Evolutionary conservation across 2,329 filamentous ascomycete species (phyloP), one percentile per base, ranked within the genome.

Genomic region (Aspergillus brasiliensis): DNA sequence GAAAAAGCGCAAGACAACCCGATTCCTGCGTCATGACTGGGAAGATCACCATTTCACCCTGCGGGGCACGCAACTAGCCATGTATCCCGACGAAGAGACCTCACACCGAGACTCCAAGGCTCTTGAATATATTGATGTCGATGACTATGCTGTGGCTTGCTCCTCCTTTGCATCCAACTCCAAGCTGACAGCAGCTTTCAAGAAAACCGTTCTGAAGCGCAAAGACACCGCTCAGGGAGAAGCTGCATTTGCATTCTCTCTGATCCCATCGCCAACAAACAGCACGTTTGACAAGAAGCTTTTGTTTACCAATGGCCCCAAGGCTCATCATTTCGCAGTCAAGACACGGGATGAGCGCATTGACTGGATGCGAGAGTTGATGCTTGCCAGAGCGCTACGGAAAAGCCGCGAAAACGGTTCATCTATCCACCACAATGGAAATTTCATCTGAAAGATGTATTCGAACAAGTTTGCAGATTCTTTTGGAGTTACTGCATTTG

Each of bases 291-390:
- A 78, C 73, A 67, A 66, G 15, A 73, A 70, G 46, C 31, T 65
- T 44, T 51, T 75, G 49, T 75, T 79, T 63, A 51, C 63, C 8
- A 69, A 85, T 15, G 87, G 84, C 10, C 87, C 86, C 69, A 97
- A 97, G 83, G 90, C 91, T 47, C 94, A 98, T 72, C 92, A 98
- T 74, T 98, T 98, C 74, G 91, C 94, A 0, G 94, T 97, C 67
- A 90, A 89, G 78, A 87, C 83, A 69, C 86, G 92, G 13, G 91
- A 97, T 72, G 91, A 97, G 73, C 86, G 94, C 62, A 97, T 98
- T 70, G 94, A 97, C 75, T 99, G 95, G 95, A 79, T 80, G 77
- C 71, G 78, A 3, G 77, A 80, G 65, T 63, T 80, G 31, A 80
- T 80, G 78, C 73, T 80, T 3, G 77, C 77, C n/a, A 78, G 77